These are phyloP conservation scores for Mollisiaceae sp. DNA, from an alignment of 2,329 filamentous ascomycete genomes.

Conservation along the genomic window DNA sequence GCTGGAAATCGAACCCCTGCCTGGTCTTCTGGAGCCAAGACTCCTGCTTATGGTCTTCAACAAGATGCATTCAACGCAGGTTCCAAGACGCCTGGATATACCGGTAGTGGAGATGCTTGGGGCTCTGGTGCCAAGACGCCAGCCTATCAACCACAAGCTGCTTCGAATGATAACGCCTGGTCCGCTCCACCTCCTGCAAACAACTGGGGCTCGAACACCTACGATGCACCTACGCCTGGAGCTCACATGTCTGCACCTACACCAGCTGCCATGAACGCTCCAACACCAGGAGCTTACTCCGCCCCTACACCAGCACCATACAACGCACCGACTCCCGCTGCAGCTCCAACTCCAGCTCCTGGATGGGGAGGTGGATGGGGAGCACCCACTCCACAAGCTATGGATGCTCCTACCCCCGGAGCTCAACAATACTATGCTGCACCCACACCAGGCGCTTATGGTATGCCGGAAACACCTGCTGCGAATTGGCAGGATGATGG, in stretches of 20 bases:
- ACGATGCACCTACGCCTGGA: conserved; percentile 74
- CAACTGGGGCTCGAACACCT: conserved; percentile 49
- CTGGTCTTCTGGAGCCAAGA: conserved; percentile 80
- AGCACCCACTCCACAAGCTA: conserved; percentile 53
- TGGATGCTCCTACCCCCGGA: conserved; percentile 56
- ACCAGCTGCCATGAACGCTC: conserved; percentile 67
- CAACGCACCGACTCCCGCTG: conserved; percentile 56
- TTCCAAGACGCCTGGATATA: conserved; percentile 80
- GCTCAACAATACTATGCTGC: conserved; percentile 44
- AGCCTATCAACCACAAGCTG: conserved; percentile 68
- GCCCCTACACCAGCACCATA: conserved; percentile 53
- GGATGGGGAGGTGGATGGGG: conserved; percentile 54
- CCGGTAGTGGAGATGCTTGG: conserved; percentile 63
- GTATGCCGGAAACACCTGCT: conserved; percentile 64
- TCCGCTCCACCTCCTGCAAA: conserved; percentile 38
- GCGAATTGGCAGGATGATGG: conserved; percentile 51
- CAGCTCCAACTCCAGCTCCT: conserved; percentile 72
- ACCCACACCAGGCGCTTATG: conserved; percentile 43
- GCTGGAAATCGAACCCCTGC: conserved; percentile 73
- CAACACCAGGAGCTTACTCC: conserved; percentile 71
- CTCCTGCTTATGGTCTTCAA: conserved; percentile 58
- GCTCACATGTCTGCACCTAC: conserved; percentile 65
- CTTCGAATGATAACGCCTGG: conserved; percentile 57
- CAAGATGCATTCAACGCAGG: conserved; percentile 67
- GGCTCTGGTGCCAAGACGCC: conserved; percentile 63